These are phyloP conservation scores for Podila minutissima DNA, from an alignment of 192 early-diverging fungal genomes.

Conservation along the genomic window DNA sequence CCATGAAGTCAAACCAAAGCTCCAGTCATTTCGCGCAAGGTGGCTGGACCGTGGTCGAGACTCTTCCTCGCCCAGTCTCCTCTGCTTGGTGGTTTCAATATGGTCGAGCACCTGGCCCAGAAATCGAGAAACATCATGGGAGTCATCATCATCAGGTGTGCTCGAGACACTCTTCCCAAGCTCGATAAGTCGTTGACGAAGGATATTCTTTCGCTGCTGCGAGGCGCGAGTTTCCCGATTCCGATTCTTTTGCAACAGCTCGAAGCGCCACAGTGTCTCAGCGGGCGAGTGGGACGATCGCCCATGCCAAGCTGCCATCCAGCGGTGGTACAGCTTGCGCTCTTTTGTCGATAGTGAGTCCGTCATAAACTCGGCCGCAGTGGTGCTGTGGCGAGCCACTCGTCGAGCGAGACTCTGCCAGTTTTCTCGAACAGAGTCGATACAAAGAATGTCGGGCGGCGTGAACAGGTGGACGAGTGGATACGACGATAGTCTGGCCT, in stretches of 20 bases:
- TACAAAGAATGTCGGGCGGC: constrained; percentile 21
- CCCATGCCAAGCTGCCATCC: constrained; percentile 40
- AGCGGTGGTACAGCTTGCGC: constrained; percentile 31
- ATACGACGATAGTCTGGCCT: constrained; percentile 11
- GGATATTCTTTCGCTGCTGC: background rate
- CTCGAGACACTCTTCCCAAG: no score
- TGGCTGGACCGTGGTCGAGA: no score
- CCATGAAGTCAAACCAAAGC: background rate
- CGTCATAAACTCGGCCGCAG: constrained; percentile 17
- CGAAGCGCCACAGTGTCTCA: background rate
- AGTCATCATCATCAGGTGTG: no score
- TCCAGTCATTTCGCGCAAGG: no score
- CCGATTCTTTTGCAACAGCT: background rate
- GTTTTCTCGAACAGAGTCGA: background rate
- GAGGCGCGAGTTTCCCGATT: background rate
- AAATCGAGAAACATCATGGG: no score
- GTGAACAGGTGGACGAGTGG: constrained; percentile 35
- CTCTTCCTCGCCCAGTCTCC: no score
- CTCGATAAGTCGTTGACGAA: no score
- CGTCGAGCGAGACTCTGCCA: background rate
- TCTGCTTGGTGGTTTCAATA: no score
- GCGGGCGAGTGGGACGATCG: constrained; percentile 7
- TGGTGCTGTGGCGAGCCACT: background rate
- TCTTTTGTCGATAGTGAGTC: constrained; percentile 10
- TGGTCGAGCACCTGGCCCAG: no score